Evolutionary conservation across 768 basidiomycete species (phyloP).

Genomic region (Lentinula guzmanii): DNA sequence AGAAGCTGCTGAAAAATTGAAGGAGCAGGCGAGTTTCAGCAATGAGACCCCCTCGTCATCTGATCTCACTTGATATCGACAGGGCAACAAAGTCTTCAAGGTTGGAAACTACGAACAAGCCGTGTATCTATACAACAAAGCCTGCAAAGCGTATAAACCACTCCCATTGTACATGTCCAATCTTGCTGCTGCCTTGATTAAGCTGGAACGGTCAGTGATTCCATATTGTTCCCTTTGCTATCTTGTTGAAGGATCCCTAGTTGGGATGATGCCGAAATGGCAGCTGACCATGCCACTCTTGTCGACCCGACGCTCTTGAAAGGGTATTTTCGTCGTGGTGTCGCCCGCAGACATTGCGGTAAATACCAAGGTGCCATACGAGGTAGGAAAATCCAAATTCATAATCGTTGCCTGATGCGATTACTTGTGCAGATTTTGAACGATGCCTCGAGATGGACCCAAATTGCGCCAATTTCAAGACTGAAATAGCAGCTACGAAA

Average conservation of each 20-base stretch:
- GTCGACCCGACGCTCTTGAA: neutral
- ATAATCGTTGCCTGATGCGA: neutral
- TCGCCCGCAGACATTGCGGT: neutral
- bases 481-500: neutral
- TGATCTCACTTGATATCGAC: neutral
- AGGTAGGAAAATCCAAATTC: neutral
- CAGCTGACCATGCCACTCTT: neutral
- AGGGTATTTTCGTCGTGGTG: neutral
- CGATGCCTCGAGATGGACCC: slow-evolving; percentile 1
- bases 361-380: neutral
- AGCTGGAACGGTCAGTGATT: neutral
- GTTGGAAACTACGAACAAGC: neutral
- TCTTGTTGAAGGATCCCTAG: neutral
- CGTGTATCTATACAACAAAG: neutral
- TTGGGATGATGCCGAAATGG: neutral
- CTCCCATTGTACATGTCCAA: neutral
- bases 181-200: neutral
- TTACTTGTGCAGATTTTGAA: neutral
- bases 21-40: neutral
- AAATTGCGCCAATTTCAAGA: neutral
- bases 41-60: neutral
- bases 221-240: neutral
- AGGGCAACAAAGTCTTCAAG: slow-evolving; percentile 1
- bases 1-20: slow-evolving; percentile 1
- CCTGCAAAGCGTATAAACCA: neutral